Evolutionary conservation across 2,329 filamentous ascomycete species (phyloP).

Genomic region (Sclerotinia nivalis): DNA sequence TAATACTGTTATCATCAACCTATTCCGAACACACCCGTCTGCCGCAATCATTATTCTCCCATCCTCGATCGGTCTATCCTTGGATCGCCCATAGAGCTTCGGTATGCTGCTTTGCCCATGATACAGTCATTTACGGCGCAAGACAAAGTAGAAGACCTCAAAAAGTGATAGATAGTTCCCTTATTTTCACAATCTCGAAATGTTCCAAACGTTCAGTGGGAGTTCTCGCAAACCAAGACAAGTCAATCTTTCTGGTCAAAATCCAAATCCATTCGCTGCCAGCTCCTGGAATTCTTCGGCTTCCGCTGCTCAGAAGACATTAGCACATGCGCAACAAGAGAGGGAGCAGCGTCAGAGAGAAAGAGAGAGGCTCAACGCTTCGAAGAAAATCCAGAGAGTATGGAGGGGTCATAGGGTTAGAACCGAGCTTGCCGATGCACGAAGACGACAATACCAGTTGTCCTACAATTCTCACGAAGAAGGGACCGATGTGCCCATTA

Average conservation of each 20-base stretch:
- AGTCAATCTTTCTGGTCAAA: slow-evolving; percentile 89
- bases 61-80: slow-evolving; percentile 1
- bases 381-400: slow-evolving; percentile 70
- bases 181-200: slow-evolving; percentile 45
- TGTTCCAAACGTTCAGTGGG: slow-evolving; percentile 93
- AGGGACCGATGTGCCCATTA: slow-evolving; percentile 25
- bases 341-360: slow-evolving; percentile 78
- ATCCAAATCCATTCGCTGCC: slow-evolving; percentile 75
- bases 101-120: slow-evolving; percentile 32
- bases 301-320: slow-evolving; percentile 67
- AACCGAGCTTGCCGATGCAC: slow-evolving; percentile 55
- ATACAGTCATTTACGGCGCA: slow-evolving; percentile 28
- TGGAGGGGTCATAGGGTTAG: slow-evolving; percentile 79
- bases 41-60: background rate
- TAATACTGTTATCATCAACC: background rate
- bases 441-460: slow-evolving; percentile 64
- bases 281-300: slow-evolving; percentile 53
- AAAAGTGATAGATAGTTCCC: background rate
- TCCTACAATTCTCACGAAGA: slow-evolving; percentile 34
- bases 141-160: slow-evolving; percentile 9
- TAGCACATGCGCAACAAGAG: slow-evolving; percentile 85
- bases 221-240: slow-evolving; percentile 82
- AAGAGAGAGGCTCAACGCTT: slow-evolving; percentile 72
- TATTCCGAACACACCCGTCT: background rate
- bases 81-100: slow-evolving; percentile 6